These are phyloP conservation scores for Hypoxylon sp. DNA, from an alignment of 2,329 filamentous ascomycete genomes.

Conservation along the genomic window DNA sequence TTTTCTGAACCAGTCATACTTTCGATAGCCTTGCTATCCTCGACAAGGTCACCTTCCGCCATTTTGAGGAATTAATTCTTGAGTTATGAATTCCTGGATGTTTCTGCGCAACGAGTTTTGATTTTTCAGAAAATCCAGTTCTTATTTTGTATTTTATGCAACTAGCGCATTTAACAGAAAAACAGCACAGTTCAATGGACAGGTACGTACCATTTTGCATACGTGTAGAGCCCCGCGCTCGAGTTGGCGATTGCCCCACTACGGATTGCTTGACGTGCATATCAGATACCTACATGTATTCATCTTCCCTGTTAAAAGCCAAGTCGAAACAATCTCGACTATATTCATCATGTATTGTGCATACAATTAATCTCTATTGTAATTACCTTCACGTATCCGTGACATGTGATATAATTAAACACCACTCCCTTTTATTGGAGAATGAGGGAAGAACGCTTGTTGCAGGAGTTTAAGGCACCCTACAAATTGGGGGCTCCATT, in stretches of 20 bases:
- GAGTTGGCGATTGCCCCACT: conserved; percentile 27
- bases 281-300: not conserved
- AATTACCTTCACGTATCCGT: no score
- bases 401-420: no score
- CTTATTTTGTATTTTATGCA: conserved; percentile 9
- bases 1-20: conserved; percentile 11
- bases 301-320: not conserved
- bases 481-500: no score
- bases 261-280: not conserved
- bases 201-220: conserved; percentile 12
- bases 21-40: conserved; percentile 5
- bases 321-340: not conserved
- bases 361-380: not conserved
- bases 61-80: conserved; percentile 9
- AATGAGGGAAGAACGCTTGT: no score
- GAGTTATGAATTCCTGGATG: conserved; percentile 10
- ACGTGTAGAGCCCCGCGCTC: conserved; percentile 27
- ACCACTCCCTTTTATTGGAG: no score
- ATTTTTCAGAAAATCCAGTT: conserved; percentile 3
- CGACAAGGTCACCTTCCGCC: conserved; percentile 5
- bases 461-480: no score
- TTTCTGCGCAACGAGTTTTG: conserved; percentile 26
- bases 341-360: not conserved
- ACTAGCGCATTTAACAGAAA: not conserved
- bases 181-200: not conserved